Evolutionary conservation across 202 grass and related monocot genomes (phyloP).

Genomic region (Zoysia matrella): DNA sequence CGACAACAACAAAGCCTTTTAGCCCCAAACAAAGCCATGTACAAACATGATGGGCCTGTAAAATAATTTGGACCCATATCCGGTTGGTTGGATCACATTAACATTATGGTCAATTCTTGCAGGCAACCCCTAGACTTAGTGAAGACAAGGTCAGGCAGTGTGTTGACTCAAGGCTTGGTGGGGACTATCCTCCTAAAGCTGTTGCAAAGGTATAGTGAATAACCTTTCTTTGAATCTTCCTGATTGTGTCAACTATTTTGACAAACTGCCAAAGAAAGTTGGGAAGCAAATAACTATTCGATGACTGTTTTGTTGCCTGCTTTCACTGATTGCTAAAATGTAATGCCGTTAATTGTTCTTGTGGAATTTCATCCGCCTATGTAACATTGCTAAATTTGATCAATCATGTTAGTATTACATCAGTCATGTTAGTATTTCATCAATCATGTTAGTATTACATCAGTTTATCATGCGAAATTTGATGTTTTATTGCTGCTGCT

Average conservation of each 20-base stretch:
- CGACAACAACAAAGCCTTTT: constrained; percentile 89
- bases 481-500: background rate
- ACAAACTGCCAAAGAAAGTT: background rate
- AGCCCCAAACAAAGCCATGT: constrained; percentile 62
- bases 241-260: constrained; percentile 20
- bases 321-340: background rate
- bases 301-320: background rate
- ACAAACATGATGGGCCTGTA: background rate
- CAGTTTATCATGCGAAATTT: constrained; percentile 18
- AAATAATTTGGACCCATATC: constrained; percentile 22
- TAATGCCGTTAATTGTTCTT: background rate
- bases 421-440: background rate
- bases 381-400: background rate
- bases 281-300: background rate
- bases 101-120: constrained; percentile 42
- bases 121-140: constrained; percentile 96
- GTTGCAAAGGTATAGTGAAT: constrained; percentile 5
- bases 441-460: too few species aligned
- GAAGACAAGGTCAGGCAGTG: constrained; percentile 58
- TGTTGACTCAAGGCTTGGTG: too few species aligned
- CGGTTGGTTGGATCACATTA: constrained; percentile 13
- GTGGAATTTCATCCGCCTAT: background rate
- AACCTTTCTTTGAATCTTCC: constrained; percentile 17
- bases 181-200: too few species aligned
- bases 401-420: too few species aligned